These are phyloP conservation scores for Russula emetica DNA, from an alignment of 768 basidiomycete genomes.

Conservation along the genomic window DNA sequence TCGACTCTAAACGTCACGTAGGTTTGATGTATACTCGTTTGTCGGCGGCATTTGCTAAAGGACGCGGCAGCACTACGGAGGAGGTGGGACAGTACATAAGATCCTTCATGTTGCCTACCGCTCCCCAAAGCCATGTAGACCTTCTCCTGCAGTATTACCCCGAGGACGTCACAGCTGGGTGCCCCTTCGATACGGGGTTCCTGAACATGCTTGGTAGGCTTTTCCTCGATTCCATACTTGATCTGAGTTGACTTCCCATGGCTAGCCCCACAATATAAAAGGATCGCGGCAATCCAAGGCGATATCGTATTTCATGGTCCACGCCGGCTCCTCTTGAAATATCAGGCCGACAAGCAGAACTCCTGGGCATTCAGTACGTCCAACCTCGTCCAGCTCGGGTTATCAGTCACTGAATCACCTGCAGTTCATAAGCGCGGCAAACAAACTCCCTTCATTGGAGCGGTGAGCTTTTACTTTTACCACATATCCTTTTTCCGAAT, in stretches of 20 bases:
- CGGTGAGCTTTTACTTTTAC: conserved; percentile 9
- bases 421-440: conserved; percentile 20
- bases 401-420: background rate
- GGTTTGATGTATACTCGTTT: background rate
- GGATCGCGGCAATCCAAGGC: conserved; percentile 27
- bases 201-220: conserved; percentile 1
- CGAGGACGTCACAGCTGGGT: conserved; percentile 26
- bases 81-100: conserved; percentile 3
- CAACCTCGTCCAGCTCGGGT: background rate
- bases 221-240: too few species aligned
- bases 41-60: background rate
- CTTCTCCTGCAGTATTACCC: conserved; percentile 27
- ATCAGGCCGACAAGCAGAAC: conserved; percentile 11
- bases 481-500: too few species aligned
- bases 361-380: conserved; percentile 19
- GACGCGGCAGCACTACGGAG: conserved; percentile 2
- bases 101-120: conserved; percentile 18
- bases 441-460: conserved; percentile 8
- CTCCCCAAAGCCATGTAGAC: conserved; percentile 1
- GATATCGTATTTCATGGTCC: conserved; percentile 24
- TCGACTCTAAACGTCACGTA: conserved; percentile 22
- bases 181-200: conserved; percentile 29
- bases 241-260: background rate
- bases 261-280: conserved; percentile 26
- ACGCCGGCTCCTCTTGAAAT: conserved; percentile 17